phyloP scores from a whole-genome alignment of 805 yeast species.

The Yamadazyma sp. region DNA sequence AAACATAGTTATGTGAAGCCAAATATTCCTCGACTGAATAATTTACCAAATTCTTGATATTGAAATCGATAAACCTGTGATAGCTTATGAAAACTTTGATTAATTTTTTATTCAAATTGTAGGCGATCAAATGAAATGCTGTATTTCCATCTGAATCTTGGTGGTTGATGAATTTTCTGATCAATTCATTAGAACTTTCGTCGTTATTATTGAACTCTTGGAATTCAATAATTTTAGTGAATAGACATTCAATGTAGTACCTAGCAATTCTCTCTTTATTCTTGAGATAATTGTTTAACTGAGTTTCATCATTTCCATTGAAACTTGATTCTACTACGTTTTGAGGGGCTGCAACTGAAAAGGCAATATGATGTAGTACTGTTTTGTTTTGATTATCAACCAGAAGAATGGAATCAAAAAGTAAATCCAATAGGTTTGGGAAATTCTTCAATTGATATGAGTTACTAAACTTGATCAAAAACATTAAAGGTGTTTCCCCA shows the following conservation, averaged over 20 bases:
- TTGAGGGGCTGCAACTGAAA: slow-evolving; percentile 22
- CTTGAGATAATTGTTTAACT: slow-evolving; percentile 19
- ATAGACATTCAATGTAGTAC: slow-evolving; percentile 39
- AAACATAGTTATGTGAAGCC: slow-evolving; percentile 29
- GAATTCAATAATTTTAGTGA: slow-evolving; percentile 32
- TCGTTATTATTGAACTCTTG: slow-evolving; percentile 22
- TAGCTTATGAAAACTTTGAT: slow-evolving; percentile 81
- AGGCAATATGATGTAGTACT: slow-evolving; percentile 42
- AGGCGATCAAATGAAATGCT: slow-evolving; percentile 86
- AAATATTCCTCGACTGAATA: slow-evolving; percentile 47
- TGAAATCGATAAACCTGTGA: slow-evolving; percentile 66
- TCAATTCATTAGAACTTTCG: slow-evolving; percentile 23
- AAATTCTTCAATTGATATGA: slow-evolving; percentile 39
- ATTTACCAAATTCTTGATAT: slow-evolving; percentile 41
- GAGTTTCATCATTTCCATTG: slow-evolving; percentile 17
- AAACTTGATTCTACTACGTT: slow-evolving; percentile 7
- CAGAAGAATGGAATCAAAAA: slow-evolving; percentile 36
- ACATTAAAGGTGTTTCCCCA: slow-evolving; percentile 82
- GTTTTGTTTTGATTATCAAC: slow-evolving; percentile 42
- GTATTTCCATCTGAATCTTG: slow-evolving; percentile 94
- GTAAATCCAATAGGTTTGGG: slow-evolving; percentile 32
- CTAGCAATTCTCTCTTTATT: slow-evolving; percentile 37
- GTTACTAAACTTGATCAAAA: slow-evolving; percentile 41
- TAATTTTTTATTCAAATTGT: slow-evolving; percentile 66
- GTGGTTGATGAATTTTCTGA: slow-evolving; percentile 66